A percentile compares a stretch with the other conserved stretches of the same genome.
Conservation (phyloP, 2,329 filamentous ascomycete genomes). For the Pseudomassariella vexata region DNA sequence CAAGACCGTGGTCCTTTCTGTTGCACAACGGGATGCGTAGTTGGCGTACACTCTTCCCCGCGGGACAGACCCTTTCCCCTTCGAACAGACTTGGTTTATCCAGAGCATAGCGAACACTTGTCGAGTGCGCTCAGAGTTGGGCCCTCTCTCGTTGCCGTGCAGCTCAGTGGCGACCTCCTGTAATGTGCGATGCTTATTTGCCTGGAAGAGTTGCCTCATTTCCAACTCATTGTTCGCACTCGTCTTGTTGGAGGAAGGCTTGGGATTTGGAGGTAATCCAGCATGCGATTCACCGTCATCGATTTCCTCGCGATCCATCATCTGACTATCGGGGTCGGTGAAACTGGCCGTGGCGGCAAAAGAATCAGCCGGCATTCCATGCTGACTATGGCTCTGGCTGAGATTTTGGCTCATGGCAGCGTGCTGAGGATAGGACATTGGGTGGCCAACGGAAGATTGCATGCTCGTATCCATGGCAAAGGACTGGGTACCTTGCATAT, state of each 20-base stretch:
- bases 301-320: slow-evolving; percentile 54
- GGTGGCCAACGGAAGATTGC: slow-evolving; percentile 37
- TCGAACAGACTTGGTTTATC: slow-evolving; percentile 68
- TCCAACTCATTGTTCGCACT: slow-evolving; percentile 78
- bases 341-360: slow-evolving; percentile 49
- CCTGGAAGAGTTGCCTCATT: slow-evolving; percentile 68
- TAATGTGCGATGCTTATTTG: slow-evolving; percentile 61
- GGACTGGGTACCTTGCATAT: slow-evolving; percentile 45
- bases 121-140: slow-evolving; percentile 75
- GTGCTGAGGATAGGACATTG: slow-evolving; percentile 37
- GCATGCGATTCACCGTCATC: slow-evolving; percentile 50
- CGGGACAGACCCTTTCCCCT: slow-evolving; percentile 80
- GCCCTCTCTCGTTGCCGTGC: slow-evolving; percentile 72
- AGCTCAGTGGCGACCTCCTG: slow-evolving; percentile 71
- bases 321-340: slow-evolving; percentile 51
- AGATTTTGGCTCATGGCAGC: too few relatives aligned
- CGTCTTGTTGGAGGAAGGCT: slow-evolving; percentile 54
- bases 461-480: slow-evolving; percentile 46
- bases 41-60: slow-evolving; percentile 91
- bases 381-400: too few relatives aligned
- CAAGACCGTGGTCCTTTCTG: slow-evolving; percentile 86
- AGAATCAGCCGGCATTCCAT: slow-evolving; percentile 48
- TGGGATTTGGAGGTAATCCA: slow-evolving; percentile 39
- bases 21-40: slow-evolving; percentile 89
- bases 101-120: slow-evolving; percentile 88